Base-by-base conservation (phyloP, 306 rosid genomes). In the Potentilla sterilis region DNA sequence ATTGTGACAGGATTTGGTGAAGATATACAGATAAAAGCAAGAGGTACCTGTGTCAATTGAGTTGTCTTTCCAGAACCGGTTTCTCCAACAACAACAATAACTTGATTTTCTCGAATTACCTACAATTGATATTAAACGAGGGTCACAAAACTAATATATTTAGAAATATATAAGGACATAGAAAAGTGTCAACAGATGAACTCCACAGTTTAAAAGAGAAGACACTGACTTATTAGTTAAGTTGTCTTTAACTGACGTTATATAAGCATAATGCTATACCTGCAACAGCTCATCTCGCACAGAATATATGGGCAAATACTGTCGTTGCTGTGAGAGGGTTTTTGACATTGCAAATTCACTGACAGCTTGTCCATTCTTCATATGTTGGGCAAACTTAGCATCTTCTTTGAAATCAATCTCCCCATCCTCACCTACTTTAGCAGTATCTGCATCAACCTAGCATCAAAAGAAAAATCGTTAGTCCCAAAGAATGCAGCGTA, bases 11-110 rank as follows among this genome's bases (percentile, higher is more conserved):
- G 16, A 28, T 38, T 47, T 19, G 75, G 57, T 9, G 76, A 19
- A 47, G 68, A 62, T 15, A 71, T 74, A 59, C 52, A 59, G 69
- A 61, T 34, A 67, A 73, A 64, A 55, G 72, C 15, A 58, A 73
- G 47, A 77, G 7, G 49, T 78, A 95, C 98, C 98, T 95, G 98
- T 49, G 98, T 95, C 72, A 95, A 75, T 77, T 95, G 98, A 2
- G 98, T 95, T 49, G 98, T 95, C 90, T 95, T 95, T 84, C 98
- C 98, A 10, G 98, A 95, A 83, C 98, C 98, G 47, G 98, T 95
- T 86, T 95, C 98, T 85, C 98, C 98, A 44, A 95, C 98, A 32
- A 95, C 97, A 69, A 95, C 90, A 35, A 95, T 84, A 76, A 95
- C 92, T 81, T 95, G 98, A 80, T 95, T 95, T 82, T 95, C 98